phyloP scores from a whole-genome alignment of 257 asterid species.

The Solanum chiquidenum region DNA sequence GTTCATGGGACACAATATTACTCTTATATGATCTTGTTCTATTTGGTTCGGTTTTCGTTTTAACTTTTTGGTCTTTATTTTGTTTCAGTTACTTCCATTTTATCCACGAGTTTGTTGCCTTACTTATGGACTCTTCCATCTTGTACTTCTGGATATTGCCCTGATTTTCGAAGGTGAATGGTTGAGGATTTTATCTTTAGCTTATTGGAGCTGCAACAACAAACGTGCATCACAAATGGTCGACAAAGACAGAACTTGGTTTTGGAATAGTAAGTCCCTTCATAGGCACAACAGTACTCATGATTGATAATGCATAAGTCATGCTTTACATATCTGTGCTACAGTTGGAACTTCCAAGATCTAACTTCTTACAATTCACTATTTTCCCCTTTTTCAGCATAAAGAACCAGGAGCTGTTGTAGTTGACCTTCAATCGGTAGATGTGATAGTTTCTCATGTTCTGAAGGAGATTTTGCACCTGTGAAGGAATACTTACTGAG shows the following conservation, averaged over 20 bases:
- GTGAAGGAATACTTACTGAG: conserved; percentile 25
- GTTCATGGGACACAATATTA: neutral
- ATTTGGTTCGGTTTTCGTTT: neutral
- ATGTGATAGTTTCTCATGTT: conserved; percentile 82
- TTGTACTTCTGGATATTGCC: conserved; percentile 73
- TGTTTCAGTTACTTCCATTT: conserved; percentile 71
- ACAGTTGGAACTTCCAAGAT: neutral
- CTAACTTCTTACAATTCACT: neutral
- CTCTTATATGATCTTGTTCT: neutral
- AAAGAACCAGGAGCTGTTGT: conserved; percentile 97
- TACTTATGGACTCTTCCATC: conserved; percentile 77
- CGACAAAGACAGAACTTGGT: no score
- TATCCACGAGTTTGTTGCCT: conserved; percentile 66
- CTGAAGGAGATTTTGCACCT: conserved; percentile 64
- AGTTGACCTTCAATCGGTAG: conserved; percentile 86
- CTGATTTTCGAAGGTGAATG: conserved; percentile 94
- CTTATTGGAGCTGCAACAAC: no score
- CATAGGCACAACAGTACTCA: neutral
- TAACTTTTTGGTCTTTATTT: conserved; percentile 5
- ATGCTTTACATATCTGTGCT: neutral
- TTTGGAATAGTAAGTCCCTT: no score
- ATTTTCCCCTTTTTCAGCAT: conserved; percentile 39
- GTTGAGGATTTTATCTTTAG: neutral
- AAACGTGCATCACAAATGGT: no score
- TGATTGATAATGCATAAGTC: neutral